phyloP scores from a whole-genome alignment of 257 asterid genomes.

The Solanum bukasovii region DNA sequence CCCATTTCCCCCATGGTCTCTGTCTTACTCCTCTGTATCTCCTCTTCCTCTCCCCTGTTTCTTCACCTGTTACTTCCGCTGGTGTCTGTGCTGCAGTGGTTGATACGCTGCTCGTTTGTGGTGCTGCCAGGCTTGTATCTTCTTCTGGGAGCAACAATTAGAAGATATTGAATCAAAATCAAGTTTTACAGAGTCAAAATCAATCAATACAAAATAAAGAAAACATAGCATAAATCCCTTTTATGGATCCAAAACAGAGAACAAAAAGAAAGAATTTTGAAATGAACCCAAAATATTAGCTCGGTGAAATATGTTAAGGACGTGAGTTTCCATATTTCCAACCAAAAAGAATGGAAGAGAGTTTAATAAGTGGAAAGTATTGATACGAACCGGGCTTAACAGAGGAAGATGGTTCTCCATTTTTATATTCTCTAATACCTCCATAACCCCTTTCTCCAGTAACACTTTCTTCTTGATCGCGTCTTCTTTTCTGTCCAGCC shows the following conservation, averaged over 20 bases:
- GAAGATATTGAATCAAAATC: not conserved
- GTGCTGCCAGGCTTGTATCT: constrained; percentile 4
- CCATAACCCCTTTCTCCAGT: constrained; percentile 22
- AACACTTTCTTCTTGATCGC: constrained; percentile 41
- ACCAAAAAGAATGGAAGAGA: not conserved
- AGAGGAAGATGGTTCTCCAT: constrained; percentile 36
- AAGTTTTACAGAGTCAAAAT: not conserved
- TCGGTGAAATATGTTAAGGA: no score
- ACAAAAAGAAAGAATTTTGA: not conserved
- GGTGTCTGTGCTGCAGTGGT: not conserved
- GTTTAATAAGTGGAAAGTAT: not conserved
- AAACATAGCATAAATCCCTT: not conserved
- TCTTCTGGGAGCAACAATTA: constrained; percentile 8
- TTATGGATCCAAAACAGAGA: not conserved
- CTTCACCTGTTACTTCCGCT: constrained; percentile 26
- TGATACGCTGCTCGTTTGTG: constrained; percentile 9
- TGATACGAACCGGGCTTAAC: constrained; percentile 35
- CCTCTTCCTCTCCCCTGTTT: constrained; percentile 43
- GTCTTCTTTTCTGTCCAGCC: constrained; percentile 68
- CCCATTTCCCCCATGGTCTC: constrained; percentile 98
- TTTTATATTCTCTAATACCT: constrained; percentile 11
- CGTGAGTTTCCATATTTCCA: no score
- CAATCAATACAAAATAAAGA: not conserved
- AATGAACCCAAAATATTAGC: not conserved
- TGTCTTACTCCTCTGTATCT: constrained; percentile 86